Base-by-base conservation (phyloP, 1,284 basidiomycete species). In the Marasmius sp. region DNA sequence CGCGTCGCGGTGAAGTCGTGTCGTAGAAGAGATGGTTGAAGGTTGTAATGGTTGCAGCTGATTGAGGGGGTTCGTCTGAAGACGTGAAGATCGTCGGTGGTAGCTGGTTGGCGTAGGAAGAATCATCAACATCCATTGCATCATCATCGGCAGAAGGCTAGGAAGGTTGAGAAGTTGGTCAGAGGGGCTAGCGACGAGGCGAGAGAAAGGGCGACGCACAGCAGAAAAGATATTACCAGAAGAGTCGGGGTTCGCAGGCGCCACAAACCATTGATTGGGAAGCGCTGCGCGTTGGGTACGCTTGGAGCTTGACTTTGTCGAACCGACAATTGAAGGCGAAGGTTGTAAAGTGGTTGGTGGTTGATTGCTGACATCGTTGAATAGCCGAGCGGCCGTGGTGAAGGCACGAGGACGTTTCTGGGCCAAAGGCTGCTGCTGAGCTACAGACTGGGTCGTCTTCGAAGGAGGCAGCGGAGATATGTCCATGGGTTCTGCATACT, bases 81-180 rank as follows among this genome's bases (percentile, higher is more conserved):
- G 77, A 79, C 33, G 75, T 67, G 61, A 73, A 68, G 18, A 70
- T 71, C 56, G 64, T 65, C 49, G 64, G 66, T 43, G 67, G 67
- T 51, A 66, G 68, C 33, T 65, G 67, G 48, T 63, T 71, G 62
- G 67, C 66, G 63, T 80, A 81, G 18, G 81, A 82, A 41, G 80
- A 79, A 71, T 92, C 91, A 45, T 54, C 52, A 54, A 92, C 79
- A 66, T 92, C 90, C 91, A 92, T 92, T 20, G 86, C 86, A 71
- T 92, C 90, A 61, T 84, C 83, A 54, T 72, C 70, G 34, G 81
- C 76, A 54, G 79, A 80, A 14, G 74, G 68, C 38, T 45, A 38
- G 14, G 12, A 16, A 20, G 6, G n/a, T 38, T 33, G 45, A 66
- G 12, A 66, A 59, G 37, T 12, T 39, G 51, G 20, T 47, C 20